Evolutionary conservation across 805 yeast genomes (phyloP).

Genomic region (Saturnispora sekii): DNA sequence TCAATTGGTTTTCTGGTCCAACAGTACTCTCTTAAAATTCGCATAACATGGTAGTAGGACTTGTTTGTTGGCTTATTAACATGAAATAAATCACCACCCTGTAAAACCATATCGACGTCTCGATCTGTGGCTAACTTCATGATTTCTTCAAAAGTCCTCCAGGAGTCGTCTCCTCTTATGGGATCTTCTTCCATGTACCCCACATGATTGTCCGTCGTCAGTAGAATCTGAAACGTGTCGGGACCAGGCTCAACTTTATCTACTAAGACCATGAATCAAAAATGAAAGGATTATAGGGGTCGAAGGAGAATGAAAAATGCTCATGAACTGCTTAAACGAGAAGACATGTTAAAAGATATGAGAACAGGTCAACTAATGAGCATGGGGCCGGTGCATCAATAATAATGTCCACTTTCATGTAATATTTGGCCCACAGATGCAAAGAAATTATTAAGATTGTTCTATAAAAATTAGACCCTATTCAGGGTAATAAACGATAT

Average conservation of each 20-base stretch:
- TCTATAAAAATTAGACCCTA: not conserved
- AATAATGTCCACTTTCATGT: too few relatives aligned
- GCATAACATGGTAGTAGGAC: constrained; percentile 74
- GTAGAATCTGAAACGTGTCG: constrained; percentile 64
- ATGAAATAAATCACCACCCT: constrained; percentile 91
- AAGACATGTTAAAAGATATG: too few relatives aligned
- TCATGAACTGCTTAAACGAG: not conserved
- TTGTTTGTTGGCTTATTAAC: constrained; percentile 81
- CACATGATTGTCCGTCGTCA: constrained; percentile 95
- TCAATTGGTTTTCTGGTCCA: constrained; percentile 85
- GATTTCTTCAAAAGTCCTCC: constrained; percentile 81
- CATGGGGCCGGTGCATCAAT: too few relatives aligned
- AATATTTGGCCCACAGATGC: too few relatives aligned
- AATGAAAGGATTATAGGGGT: not conserved
- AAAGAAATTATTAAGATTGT: not conserved
- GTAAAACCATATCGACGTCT: constrained; percentile 83
- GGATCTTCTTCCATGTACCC: constrained; percentile 89
- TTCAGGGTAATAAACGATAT: constrained; percentile 32
- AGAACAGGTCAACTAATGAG: too few relatives aligned
- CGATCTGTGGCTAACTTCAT: constrained; percentile 55
- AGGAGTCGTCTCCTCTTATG: constrained; percentile 80
- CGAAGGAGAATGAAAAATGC: not conserved
- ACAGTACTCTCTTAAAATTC: constrained; percentile 58
- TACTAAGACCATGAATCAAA: constrained; percentile 28
- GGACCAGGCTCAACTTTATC: constrained; percentile 38